Conservation (phyloP, 306 rosid genomes). For the Sicyos baderoa region DNA sequence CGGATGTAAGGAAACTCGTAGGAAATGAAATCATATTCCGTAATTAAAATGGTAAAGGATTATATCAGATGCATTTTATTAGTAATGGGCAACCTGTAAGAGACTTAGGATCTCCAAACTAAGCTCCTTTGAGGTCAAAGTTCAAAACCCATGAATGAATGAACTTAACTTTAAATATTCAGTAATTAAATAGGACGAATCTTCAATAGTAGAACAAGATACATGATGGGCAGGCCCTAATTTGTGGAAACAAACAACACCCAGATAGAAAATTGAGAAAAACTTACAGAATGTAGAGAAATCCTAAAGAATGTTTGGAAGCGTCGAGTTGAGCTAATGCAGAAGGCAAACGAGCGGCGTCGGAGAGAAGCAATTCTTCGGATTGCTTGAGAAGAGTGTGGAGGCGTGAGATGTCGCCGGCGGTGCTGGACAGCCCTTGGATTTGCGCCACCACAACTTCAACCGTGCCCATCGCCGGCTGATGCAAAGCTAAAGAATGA, state of each 20-base stretch:
- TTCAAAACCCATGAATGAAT: no score
- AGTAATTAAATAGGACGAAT: neutral
- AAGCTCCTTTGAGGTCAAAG: no score
- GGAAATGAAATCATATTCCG: no score
- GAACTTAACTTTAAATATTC: no score
- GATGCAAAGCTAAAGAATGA: neutral
- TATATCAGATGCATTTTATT: neutral
- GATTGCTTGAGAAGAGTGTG: conserved; percentile 50
- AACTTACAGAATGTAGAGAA: conserved; percentile 57
- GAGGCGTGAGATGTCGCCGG: conserved; percentile 56
- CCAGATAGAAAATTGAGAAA: neutral
- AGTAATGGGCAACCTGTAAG: no score
- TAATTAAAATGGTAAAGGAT: neutral
- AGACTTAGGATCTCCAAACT: no score
- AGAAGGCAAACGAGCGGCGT: conserved; percentile 43
- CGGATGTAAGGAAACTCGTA: no score
- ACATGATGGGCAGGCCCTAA: neutral
- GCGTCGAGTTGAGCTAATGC: conserved; percentile 62
- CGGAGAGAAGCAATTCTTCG: conserved; percentile 49
- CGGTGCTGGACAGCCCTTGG: conserved; percentile 47
- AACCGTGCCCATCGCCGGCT: conserved; percentile 26
- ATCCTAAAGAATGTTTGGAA: conserved; percentile 59
- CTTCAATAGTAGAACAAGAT: neutral
- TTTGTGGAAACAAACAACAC: neutral
- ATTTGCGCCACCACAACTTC: conserved; percentile 53